These are phyloP conservation scores for Curvularia sp. DNA, from an alignment of 2,329 filamentous ascomycete genomes.

Conservation along the genomic window DNA sequence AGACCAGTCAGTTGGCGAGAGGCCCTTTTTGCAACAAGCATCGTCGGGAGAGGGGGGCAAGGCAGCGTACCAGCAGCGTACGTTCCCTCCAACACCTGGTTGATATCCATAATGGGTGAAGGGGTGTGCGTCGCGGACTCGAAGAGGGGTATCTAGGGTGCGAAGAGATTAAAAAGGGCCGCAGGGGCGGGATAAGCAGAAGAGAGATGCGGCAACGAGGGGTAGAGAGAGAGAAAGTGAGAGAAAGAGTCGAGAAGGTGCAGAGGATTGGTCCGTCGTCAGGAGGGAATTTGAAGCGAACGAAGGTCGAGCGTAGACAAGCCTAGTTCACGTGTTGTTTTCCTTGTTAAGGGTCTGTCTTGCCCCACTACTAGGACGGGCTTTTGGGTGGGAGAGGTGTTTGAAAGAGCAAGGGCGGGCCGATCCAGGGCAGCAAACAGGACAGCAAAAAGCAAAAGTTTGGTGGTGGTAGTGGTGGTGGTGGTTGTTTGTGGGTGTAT, in stretches of 20 bases:
- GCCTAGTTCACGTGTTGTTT: slow-evolving; percentile 50
- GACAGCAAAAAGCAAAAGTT: slow-evolving; percentile 1
- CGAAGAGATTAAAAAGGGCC: slow-evolving; percentile 23
- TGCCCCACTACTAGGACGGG: slow-evolving; percentile 41
- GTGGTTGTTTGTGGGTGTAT: not conserved
- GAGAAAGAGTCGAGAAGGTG: slow-evolving; percentile 37
- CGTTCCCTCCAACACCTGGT: slow-evolving; percentile 96
- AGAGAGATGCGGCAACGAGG: slow-evolving; percentile 27
- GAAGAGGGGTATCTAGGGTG: slow-evolving; percentile 36
- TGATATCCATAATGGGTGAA: slow-evolving; percentile 84
- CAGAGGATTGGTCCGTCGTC: slow-evolving; percentile 40
- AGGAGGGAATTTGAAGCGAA: slow-evolving; percentile 50
- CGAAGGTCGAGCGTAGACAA: slow-evolving; percentile 46
- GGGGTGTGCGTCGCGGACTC: slow-evolving; percentile 35
- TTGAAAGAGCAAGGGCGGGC: slow-evolving; percentile 5
- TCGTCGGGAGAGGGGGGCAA: slow-evolving; percentile 16
- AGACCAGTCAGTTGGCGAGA: slow-evolving; percentile 36
- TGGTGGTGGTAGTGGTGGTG: too few species aligned
- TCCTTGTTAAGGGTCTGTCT: slow-evolving; percentile 39
- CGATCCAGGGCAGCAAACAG: slow-evolving; percentile 25
- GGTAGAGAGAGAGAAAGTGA: not conserved
- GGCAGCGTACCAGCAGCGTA: slow-evolving; percentile 82
- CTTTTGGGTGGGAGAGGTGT: slow-evolving; percentile 15
- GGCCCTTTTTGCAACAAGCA: slow-evolving; percentile 34
- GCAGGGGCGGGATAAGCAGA: slow-evolving; percentile 27